Evolutionary conservation across 2,329 filamentous ascomycete genomes (phyloP).

Genomic region (Helotiales sp.): DNA sequence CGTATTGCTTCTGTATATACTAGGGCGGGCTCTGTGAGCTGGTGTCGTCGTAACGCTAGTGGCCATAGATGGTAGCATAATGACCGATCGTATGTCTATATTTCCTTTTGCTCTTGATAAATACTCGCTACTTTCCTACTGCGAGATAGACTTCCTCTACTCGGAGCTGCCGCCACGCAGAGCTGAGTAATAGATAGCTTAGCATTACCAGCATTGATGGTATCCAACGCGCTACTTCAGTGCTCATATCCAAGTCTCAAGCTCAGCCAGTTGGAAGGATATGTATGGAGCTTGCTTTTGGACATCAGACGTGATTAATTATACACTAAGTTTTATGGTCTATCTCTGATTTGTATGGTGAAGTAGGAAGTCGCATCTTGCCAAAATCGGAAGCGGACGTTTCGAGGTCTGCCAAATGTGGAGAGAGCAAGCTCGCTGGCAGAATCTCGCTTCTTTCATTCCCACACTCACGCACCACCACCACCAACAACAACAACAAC

Average conservation of each 20-base stretch:
- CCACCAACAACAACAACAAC: no score
- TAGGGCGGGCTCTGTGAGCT: neutral
- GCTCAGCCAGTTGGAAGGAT: no score
- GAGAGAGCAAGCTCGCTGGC: neutral
- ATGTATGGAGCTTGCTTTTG: no score
- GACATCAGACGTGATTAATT: no score
- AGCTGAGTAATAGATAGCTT: no score
- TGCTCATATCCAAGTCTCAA: no score
- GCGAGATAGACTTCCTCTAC: no score
- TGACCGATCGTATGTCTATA: neutral
- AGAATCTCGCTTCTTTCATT: neutral
- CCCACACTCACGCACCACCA: no score
- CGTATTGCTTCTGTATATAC: constrained; percentile 4
- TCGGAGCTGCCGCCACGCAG: neutral
- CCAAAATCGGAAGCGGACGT: neutral
- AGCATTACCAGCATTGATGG: no score
- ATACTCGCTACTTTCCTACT: neutral
- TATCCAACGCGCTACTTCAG: no score
- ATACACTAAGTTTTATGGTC: no score
- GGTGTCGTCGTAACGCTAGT: neutral
- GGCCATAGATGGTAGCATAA: constrained; percentile 1
- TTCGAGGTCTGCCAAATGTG: neutral
- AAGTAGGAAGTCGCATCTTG: neutral
- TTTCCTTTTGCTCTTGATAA: neutral
- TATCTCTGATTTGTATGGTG: no score